Evolutionary conservation across 257 asterid species (phyloP).

Genomic region (Solanum lycopersicoides): DNA sequence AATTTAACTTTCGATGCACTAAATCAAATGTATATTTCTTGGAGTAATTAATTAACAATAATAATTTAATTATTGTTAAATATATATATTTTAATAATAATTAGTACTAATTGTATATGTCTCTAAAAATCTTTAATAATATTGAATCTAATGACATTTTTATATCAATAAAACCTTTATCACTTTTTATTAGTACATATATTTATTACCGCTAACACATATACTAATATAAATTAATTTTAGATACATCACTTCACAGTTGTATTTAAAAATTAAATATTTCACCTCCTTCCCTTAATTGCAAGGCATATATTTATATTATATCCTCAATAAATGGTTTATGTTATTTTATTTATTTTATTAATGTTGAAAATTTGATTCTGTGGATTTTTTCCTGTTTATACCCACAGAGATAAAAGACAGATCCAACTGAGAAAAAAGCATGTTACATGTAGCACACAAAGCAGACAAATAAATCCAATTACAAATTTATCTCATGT

Average conservation of each 20-base stretch:
- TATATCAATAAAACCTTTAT: no score
- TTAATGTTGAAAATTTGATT: not conserved
- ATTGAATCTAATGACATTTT: no score
- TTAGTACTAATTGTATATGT: no score
- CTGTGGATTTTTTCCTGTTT: not conserved
- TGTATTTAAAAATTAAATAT: no score
- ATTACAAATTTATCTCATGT: not conserved
- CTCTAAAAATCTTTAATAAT: accelerated
- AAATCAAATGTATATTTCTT: no score
- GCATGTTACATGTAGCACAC: not conserved
- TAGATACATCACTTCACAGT: no score
- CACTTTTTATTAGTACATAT: no score
- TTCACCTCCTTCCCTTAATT: not conserved
- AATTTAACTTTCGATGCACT: no score
- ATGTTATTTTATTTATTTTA: not conserved
- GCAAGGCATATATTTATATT: not conserved
- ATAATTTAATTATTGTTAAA: accelerated
- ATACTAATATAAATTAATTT: no score
- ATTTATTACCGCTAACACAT: no score
- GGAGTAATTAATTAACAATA: no score
- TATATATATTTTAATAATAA: accelerated
- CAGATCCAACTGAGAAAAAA: not conserved
- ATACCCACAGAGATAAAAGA: not conserved
- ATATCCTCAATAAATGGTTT: not conserved
- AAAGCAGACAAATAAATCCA: not conserved